Evolutionary conservation across 495 filamentous ascomycete genomes (phyloP).

Genomic region (Tuber microsphaerosporum): DNA sequence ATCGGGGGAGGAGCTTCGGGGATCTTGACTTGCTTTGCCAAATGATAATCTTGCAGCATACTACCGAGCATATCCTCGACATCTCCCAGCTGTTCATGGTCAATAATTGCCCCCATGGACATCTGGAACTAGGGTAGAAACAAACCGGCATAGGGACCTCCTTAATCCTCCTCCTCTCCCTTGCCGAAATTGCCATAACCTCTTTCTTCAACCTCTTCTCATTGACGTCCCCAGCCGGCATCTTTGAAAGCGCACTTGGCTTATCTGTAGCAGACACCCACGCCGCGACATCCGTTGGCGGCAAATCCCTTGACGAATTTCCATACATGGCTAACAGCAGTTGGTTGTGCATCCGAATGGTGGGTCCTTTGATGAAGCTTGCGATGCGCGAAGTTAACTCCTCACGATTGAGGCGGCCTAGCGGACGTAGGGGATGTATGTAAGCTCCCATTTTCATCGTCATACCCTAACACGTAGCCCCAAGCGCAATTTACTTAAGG

Average conservation of each 20-base stretch:
- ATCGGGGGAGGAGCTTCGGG: slow-evolving; percentile 72
- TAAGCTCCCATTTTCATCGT: background rate
- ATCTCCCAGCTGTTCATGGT: slow-evolving; percentile 53
- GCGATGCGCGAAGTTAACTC: slow-evolving; percentile 75
- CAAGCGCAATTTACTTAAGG: background rate
- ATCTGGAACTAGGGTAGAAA: background rate
- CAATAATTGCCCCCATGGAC: slow-evolving; percentile 9
- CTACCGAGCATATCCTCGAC: slow-evolving; percentile 57
- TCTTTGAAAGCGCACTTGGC: slow-evolving; percentile 63
- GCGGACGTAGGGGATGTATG: background rate
- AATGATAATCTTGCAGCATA: slow-evolving; percentile 61
- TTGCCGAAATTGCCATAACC: slow-evolving; percentile 80
- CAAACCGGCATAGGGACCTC: slow-evolving; percentile 48
- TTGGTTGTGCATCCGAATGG: slow-evolving; percentile 81
- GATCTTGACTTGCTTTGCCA: slow-evolving; percentile 58
- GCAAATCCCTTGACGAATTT: slow-evolving; percentile 80
- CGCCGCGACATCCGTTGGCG: slow-evolving; percentile 81
- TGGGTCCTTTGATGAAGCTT: slow-evolving; percentile 61
- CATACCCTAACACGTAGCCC: background rate
- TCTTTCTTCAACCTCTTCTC: slow-evolving; percentile 87
- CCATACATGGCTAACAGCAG: slow-evolving; percentile 76
- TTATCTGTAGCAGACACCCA: slow-evolving; percentile 98
- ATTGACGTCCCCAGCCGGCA: slow-evolving; percentile 78
- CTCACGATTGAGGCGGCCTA: slow-evolving; percentile 75
- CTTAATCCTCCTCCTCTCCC: slow-evolving; percentile 83